Percentiles rank a stretch among this genome's conserved stretches.
Conservation (phyloP, 1,139 yeast species). For the Zygotorulaspora mrakii region DNA sequence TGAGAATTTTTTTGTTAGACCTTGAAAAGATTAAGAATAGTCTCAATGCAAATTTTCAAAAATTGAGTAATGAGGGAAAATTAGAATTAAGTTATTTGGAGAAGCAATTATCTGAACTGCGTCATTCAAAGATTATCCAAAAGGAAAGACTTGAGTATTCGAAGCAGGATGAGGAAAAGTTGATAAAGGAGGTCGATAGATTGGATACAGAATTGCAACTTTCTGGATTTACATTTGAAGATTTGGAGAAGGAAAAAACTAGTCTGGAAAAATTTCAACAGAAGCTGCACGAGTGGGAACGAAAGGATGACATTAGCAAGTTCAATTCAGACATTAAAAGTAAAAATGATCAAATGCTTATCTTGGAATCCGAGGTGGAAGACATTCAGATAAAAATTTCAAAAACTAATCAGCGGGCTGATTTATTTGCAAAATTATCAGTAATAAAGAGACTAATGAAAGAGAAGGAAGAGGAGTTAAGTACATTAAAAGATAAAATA, state of each 20-base stretch:
- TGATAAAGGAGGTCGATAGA: slow-evolving; percentile 36
- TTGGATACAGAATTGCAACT: slow-evolving; percentile 17
- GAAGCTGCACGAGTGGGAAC: slow-evolving; percentile 39
- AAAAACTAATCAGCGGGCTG: slow-evolving; percentile 55
- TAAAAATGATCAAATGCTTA: slow-evolving; percentile 41
- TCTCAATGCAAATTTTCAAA: slow-evolving; percentile 9
- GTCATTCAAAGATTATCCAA: slow-evolving; percentile 21
- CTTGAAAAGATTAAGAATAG: slow-evolving; percentile 4
- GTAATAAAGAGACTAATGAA: slow-evolving; percentile 37
- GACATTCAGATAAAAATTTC: slow-evolving; percentile 49
- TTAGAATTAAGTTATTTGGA: slow-evolving; percentile 28
- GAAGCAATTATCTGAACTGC: slow-evolving; percentile 14
- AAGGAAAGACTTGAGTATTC: slow-evolving; percentile 29
- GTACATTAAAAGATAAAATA: slow-evolving; percentile 18
- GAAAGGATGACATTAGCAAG: slow-evolving; percentile 36
- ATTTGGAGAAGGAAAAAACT: slow-evolving; percentile 19
- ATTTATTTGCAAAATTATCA: slow-evolving; percentile 49
- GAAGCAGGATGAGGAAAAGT: slow-evolving; percentile 27
- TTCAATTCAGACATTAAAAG: slow-evolving; percentile 41
- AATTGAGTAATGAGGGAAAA: slow-evolving; percentile 18
- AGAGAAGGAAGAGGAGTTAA: slow-evolving; percentile 17
- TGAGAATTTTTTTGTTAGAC: slow-evolving; percentile 3
- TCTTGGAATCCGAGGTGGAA: slow-evolving; percentile 54
- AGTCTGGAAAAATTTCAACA: slow-evolving; percentile 16
- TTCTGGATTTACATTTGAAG: slow-evolving; percentile 17